These are phyloP conservation scores for Candida sanyaensis DNA, from an alignment of 1,139 yeast species.

Conservation along the genomic window DNA sequence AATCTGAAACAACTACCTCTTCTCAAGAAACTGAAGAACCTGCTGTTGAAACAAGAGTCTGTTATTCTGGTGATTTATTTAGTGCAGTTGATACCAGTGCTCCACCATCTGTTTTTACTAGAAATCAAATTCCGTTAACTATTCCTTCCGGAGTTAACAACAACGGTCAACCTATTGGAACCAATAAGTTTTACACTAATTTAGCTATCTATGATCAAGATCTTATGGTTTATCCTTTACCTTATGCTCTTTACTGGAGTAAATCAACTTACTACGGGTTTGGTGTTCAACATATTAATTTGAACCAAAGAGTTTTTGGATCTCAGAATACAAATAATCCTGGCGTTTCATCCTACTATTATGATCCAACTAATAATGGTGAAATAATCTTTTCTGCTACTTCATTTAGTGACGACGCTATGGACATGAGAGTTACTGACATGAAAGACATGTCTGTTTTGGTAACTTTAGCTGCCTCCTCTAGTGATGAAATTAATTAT, in stretches of 20 bases:
- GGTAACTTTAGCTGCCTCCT: conserved; percentile 43
- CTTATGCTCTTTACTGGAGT: conserved; percentile 73
- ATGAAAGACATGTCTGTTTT: conserved; percentile 59
- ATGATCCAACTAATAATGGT: conserved; percentile 55
- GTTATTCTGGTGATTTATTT: conserved; percentile 45
- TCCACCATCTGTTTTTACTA: conserved; percentile 54
- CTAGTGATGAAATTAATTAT: conserved; percentile 25
- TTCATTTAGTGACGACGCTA: conserved; percentile 35
- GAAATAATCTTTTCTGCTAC: conserved; percentile 59
- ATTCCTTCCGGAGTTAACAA: conserved; percentile 50
- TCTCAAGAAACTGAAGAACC: neutral
- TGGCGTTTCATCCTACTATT: conserved; percentile 42
- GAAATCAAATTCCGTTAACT: conserved; percentile 51
- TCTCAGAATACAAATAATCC: conserved; percentile 33
- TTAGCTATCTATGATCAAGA: conserved; percentile 67
- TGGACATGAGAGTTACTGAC: conserved; percentile 46
- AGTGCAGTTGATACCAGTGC: conserved; percentile 46
- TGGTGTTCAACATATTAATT: conserved; percentile 67
- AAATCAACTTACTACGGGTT: conserved; percentile 52
- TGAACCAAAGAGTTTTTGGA: conserved; percentile 64
- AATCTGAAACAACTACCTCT: neutral
- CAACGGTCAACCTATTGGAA: conserved; percentile 56
- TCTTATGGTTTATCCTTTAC: conserved; percentile 74
- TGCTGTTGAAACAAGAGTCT: conserved; percentile 14
- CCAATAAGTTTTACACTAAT: conserved; percentile 86